phyloP scores from a whole-genome alignment of 805 yeast species.

The Danielia reshetovae region DNA sequence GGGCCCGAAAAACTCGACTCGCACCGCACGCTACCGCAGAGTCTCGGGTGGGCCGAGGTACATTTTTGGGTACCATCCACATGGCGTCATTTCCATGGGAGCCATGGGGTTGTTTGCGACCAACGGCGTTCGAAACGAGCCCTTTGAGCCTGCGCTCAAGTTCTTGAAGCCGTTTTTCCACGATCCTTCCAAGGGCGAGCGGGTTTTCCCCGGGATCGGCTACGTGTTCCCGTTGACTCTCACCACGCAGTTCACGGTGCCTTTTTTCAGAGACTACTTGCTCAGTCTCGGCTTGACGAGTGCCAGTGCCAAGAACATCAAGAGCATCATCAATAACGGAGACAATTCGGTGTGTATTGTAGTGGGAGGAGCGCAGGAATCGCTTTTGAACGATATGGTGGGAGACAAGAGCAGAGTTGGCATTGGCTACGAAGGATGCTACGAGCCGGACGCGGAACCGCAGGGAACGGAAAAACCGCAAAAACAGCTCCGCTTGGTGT shows the following conservation, averaged over 20 bases:
- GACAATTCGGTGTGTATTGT: constrained; percentile 83
- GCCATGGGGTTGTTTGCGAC: constrained; percentile 82
- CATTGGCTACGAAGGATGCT: constrained; percentile 25
- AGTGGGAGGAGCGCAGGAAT: constrained; percentile 94
- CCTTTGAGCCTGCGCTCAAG: constrained; percentile 33
- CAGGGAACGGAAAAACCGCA: constrained; percentile 1
- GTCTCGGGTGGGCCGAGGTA: constrained; percentile 65
- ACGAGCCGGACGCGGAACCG: constrained; percentile 8
- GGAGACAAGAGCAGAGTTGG: constrained; percentile 31
- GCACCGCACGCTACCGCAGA: constrained; percentile 15
- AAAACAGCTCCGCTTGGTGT: constrained; percentile 58
- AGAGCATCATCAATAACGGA: constrained; percentile 53
- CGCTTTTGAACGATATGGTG: constrained; percentile 50
- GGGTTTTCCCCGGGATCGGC: constrained; percentile 77
- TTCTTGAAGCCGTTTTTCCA: constrained; percentile 36
- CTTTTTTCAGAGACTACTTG: constrained; percentile 83
- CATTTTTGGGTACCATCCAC: constrained; percentile 93
- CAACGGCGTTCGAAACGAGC: constrained; percentile 40
- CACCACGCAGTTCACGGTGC: constrained; percentile 76
- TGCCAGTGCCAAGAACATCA: constrained; percentile 72
- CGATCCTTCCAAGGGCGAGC: constrained; percentile 69
- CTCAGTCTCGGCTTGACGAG: constrained; percentile 79
- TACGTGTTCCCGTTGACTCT: constrained; percentile 74
- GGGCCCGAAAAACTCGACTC: constrained; percentile 6
- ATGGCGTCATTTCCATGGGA: constrained; percentile 92